Evolutionary conservation across 345 rosid genomes (phyloP), one percentile per base, ranked within the genome.

Genomic region (Diplotaxis tenuifolia): DNA sequence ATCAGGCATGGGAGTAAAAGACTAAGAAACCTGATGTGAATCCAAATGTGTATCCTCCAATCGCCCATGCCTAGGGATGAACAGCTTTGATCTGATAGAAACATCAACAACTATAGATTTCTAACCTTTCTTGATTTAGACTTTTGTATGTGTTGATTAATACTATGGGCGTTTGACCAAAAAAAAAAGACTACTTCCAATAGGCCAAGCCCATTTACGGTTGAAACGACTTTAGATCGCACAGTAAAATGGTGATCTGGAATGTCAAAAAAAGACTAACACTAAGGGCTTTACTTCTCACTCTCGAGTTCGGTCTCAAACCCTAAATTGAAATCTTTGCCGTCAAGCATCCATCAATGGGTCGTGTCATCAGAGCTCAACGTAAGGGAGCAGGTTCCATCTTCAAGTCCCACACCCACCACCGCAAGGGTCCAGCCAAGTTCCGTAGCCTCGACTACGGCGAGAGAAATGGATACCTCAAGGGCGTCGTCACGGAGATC

Each of bases 371-470:
- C 67, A 80, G 94, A 60, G 91, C 89, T n/a, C 94, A 86, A 62
- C 82, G 91, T 68, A 88, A 88, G 83, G 94, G 94, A 18, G 87
- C 91, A 0, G 91, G 94, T 10, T 88, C 91, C 25, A 89, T 88
- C 69, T 88, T 88, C 88, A 86, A 86, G 64, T 78, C 91, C 18
- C 90, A 88, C 75, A 86, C 87, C 21, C 91, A 88, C 79, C 90
- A 86, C 82, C 86, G 94, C 16, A 88, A 88, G 81, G 93, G 94
- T 14, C 89, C 94, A 1, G 89, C 91, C 1, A 80, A 88, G 38
- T 88, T 88, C 86, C 84, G 89, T 0, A 81, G 84, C 4, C 90
- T 88, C 70, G 93, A 88, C 34, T 88, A 78, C 69, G 91, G 91
- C 14, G 89, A 88, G 79, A 71, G 93, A 5, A 86, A 88, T 32